Evolutionary conservation across 2,329 filamentous ascomycete species (phyloP).

Genomic region (Diatrype stigma): DNA sequence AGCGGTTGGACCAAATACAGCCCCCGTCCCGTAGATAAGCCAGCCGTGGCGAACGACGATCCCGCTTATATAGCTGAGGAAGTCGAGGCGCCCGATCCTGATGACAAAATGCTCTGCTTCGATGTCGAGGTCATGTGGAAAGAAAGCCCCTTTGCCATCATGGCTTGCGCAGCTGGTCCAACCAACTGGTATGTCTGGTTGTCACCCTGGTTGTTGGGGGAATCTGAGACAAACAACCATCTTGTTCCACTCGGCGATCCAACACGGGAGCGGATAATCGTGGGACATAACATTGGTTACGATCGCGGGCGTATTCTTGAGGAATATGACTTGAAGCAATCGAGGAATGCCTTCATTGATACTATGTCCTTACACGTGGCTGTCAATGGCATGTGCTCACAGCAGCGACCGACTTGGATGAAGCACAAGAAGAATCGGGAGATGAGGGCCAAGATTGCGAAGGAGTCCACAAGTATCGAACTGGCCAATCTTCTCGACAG

Average conservation of each 20-base stretch:
- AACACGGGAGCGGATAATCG: slow-evolving; percentile 66
- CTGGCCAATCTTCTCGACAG: slow-evolving; percentile 67
- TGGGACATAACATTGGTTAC: slow-evolving; percentile 95
- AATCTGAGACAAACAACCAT: slow-evolving; percentile 73
- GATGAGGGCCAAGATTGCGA: slow-evolving; percentile 72
- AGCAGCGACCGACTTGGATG: slow-evolving; percentile 95
- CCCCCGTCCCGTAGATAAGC: slow-evolving; percentile 60
- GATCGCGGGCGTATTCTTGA: slow-evolving; percentile 84
- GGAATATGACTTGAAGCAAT: slow-evolving; percentile 82
- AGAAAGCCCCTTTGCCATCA: slow-evolving; percentile 85
- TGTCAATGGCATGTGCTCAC: slow-evolving; percentile 98
- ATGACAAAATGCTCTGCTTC: slow-evolving; percentile 81
- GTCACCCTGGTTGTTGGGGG: slow-evolving; percentile 87
- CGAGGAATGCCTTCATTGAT: slow-evolving; percentile 82
- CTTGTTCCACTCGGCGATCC: slow-evolving; percentile 84
- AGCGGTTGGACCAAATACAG: slow-evolving; percentile 97
- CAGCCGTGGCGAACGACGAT: slow-evolving; percentile 72
- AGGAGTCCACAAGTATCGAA: slow-evolving; percentile 65
- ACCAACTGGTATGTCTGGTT: slow-evolving; percentile 97
- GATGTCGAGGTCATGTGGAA: slow-evolving; percentile 98
- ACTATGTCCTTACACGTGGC: slow-evolving; percentile 98
- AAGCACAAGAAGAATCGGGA: slow-evolving; percentile 90
- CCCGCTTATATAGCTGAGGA: slow-evolving; percentile 65
- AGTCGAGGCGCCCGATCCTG: slow-evolving; percentile 74
- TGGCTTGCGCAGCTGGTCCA: slow-evolving; percentile 89